phyloP scores from a whole-genome alignment of 2,329 filamentous ascomycete species.

The Paradendryphiella salina region DNA sequence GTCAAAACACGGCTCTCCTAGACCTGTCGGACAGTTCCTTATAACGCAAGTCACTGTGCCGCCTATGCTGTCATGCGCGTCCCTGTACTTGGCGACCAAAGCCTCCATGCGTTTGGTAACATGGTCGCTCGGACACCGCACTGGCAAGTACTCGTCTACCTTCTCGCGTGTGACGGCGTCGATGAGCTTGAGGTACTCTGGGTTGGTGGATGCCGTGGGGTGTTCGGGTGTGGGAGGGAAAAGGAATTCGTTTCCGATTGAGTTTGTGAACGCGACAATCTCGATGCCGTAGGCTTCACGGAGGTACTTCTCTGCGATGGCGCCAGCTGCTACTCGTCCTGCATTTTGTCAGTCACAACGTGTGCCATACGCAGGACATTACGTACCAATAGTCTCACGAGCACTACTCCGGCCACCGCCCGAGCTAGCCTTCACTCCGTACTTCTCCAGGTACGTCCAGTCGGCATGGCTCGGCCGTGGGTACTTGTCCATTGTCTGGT shows the following conservation, averaged over 20 bases:
- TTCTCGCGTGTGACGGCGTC: slow-evolving; percentile 71
- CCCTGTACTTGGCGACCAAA: slow-evolving; percentile 74
- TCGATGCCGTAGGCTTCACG: slow-evolving; percentile 78
- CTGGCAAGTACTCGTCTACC: slow-evolving; percentile 83
- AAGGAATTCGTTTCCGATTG: slow-evolving; percentile 77
- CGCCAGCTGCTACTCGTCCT: slow-evolving; percentile 84
- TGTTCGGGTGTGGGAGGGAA: slow-evolving; percentile 69
- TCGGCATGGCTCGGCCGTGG: slow-evolving; percentile 92
- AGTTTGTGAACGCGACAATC: slow-evolving; percentile 88
- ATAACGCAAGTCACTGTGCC: slow-evolving; percentile 95
- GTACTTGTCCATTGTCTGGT: slow-evolving; percentile 86
- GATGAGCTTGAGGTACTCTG: slow-evolving; percentile 74
- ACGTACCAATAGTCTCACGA: slow-evolving; percentile 83
- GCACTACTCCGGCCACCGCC: slow-evolving; percentile 89
- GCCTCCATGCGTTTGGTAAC: slow-evolving; percentile 73
- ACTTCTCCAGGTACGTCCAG: slow-evolving; percentile 97
- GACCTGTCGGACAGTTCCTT: slow-evolving; percentile 77
- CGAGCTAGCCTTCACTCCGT: slow-evolving; percentile 87
- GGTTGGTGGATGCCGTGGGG: slow-evolving; percentile 72
- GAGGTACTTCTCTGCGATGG: slow-evolving; percentile 93
- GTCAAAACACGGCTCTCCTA: slow-evolving; percentile 93
- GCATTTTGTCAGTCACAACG: slow-evolving; percentile 18
- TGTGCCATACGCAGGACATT: neutral
- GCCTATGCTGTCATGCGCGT: slow-evolving; percentile 84
- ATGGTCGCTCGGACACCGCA: slow-evolving; percentile 76